Conservation (phyloP, 2,329 filamentous ascomycete genomes). For the Trichoderma arundinaceum region DNA sequence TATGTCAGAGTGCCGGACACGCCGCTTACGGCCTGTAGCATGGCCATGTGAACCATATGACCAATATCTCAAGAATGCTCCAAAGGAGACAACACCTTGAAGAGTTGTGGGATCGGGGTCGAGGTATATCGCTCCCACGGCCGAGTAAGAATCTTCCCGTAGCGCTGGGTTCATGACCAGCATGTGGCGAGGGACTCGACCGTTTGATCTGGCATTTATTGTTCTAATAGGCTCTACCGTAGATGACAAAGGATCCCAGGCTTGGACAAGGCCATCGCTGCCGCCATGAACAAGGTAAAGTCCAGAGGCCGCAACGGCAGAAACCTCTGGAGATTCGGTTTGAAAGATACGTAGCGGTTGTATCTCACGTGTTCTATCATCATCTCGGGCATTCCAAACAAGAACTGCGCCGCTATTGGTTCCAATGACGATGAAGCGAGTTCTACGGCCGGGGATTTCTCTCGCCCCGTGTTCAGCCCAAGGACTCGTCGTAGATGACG, state of each 20-base stretch:
- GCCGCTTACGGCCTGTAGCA: conserved; percentile 78
- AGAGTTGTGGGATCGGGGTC: conserved; percentile 87
- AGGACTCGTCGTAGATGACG: conserved; percentile 54
- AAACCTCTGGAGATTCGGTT: conserved; percentile 88
- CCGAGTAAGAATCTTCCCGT: conserved; percentile 75
- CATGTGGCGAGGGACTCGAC: conserved; percentile 77
- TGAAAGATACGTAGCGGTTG: conserved; percentile 80
- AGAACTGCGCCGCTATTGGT: conserved; percentile 78
- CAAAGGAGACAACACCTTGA: conserved; percentile 84
- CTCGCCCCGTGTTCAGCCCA: conserved; percentile 46
- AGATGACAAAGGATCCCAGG: conserved; percentile 94
- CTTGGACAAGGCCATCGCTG: conserved; percentile 91
- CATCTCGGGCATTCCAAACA: conserved; percentile 82
- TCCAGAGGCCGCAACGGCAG: conserved; percentile 80
- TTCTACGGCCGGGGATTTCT: conserved; percentile 84
- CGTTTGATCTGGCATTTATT: conserved; percentile 82
- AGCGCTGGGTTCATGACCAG: conserved; percentile 60
- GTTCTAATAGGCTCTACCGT: conserved; percentile 79
- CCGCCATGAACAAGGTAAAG: conserved; percentile 92
- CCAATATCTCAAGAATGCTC: conserved; percentile 90
- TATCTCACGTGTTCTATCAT: conserved; percentile 53
- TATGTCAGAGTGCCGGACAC: conserved; percentile 68
- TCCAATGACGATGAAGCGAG: conserved; percentile 79
- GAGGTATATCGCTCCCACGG: conserved; percentile 81
- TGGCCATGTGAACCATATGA: conserved; percentile 85